Conservation (phyloP, 2,329 filamentous ascomycete genomes). For the Colletotrichum destructivum region DNA sequence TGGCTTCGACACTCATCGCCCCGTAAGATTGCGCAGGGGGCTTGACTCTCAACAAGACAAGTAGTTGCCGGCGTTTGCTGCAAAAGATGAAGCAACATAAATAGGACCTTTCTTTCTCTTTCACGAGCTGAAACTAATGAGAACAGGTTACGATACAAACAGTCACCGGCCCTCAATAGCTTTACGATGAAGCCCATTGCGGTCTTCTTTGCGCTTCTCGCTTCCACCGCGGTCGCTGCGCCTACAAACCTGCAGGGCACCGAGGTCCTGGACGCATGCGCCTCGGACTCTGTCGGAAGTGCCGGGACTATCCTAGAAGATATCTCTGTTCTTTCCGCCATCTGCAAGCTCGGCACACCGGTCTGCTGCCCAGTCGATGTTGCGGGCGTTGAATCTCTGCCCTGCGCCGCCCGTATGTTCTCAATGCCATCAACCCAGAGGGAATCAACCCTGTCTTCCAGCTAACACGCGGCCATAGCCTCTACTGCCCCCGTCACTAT, state of each 20-base stretch:
- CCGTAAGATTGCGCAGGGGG: background rate
- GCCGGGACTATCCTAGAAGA: background rate
- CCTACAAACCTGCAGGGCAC: background rate
- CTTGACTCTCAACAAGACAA: background rate
- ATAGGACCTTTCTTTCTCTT: background rate
- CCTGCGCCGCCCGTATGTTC: conserved; percentile 19
- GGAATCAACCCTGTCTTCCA: background rate
- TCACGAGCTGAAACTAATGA: no score
- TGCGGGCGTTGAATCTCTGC: background rate
- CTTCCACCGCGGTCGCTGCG: conserved; percentile 8
- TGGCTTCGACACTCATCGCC: no score
- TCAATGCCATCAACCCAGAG: rapidly evolving
- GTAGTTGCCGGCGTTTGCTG: no score
- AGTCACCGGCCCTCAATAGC: rapidly evolving
- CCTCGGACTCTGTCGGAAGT: background rate
- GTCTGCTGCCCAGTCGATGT: conserved; percentile 12
- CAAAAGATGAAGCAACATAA: background rate
- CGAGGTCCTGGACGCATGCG: conserved; percentile 7
- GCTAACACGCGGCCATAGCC: background rate
- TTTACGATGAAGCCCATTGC: conserved; percentile 18
- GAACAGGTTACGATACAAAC: background rate
- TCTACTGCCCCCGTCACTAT: background rate
- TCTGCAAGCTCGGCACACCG: background rate
- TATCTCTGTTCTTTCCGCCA: background rate
- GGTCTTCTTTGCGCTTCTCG: conserved; percentile 1